Evolutionary conservation across 805 yeast species (phyloP).

Genomic region (Torulaspora delbrueckii): DNA sequence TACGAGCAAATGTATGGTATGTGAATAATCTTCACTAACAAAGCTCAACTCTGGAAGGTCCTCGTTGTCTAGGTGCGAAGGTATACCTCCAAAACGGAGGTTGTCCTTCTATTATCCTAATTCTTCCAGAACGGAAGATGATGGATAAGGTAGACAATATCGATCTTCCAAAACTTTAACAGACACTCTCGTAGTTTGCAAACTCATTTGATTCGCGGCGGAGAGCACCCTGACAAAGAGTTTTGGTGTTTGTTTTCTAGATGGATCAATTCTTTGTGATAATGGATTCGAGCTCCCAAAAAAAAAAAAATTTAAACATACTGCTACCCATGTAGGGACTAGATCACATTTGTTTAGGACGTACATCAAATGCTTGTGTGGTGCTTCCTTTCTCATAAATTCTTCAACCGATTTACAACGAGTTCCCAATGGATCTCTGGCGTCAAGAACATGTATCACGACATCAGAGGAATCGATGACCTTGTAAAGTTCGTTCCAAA

Average conservation of each 20-base stretch:
- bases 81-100: slow-evolving; percentile 43
- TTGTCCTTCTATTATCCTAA: slow-evolving; percentile 37
- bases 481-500: slow-evolving; percentile 96
- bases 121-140: slow-evolving; percentile 35
- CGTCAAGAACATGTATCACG: slow-evolving; percentile 92
- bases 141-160: slow-evolving; percentile 51
- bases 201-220: slow-evolving; percentile 22
- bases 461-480: slow-evolving; percentile 98
- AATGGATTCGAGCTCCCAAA: slow-evolving; percentile 2
- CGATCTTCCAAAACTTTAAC: slow-evolving; percentile 97
- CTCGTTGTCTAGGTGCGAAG: slow-evolving; percentile 42
- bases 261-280: slow-evolving; percentile 1
- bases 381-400: slow-evolving; percentile 86
- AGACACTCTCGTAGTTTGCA: slow-evolving; percentile 59
- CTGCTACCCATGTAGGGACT: slow-evolving; percentile 99
- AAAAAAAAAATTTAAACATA: slow-evolving; percentile 50
- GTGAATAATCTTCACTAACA: slow-evolving; percentile 11
- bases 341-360: slow-evolving; percentile 96
- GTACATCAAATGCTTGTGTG: slow-evolving; percentile 92
- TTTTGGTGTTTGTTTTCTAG: slow-evolving; percentile 53
- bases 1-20: slow-evolving; percentile 52
- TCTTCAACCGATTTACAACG: slow-evolving; percentile 91
- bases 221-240: slow-evolving; percentile 73
- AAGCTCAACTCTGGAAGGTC: slow-evolving; percentile 77
- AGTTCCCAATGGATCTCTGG: slow-evolving; percentile 96